Evolutionary conservation across 176 grass and related monocot species (phyloP).

Genomic region (Aegilops longissima): DNA sequence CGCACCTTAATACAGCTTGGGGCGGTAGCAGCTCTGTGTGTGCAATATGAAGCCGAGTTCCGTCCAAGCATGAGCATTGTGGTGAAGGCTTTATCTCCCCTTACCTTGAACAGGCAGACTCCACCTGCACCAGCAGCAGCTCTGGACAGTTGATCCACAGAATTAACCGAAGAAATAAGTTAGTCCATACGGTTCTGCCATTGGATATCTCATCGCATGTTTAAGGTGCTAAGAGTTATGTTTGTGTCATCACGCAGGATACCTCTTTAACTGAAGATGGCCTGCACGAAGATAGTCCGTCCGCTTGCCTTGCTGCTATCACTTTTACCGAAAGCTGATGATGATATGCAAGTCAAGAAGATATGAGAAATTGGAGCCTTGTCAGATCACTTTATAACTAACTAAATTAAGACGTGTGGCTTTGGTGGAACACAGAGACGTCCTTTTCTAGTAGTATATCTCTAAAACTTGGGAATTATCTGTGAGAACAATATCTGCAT

Average conservation of each 20-base stretch:
- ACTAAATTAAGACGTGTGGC: neutral
- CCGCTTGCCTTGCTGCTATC: neutral
- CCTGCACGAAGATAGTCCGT: neutral
- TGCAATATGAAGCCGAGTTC: slow-evolving; percentile 94
- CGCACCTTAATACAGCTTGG: slow-evolving; percentile 49
- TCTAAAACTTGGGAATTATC: neutral
- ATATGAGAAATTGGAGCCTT: neutral
- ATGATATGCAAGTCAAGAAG: slow-evolving; percentile 6
- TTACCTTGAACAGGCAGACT: slow-evolving; percentile 50
- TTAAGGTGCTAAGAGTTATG: too few species aligned
- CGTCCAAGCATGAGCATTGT: slow-evolving; percentile 89
- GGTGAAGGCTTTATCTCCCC: slow-evolving; percentile 81
- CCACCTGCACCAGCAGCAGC: slow-evolving; percentile 19
- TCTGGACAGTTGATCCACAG: slow-evolving; percentile 34
- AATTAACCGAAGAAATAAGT: slow-evolving; percentile 34
- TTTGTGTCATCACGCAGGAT: neutral
- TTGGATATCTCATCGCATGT: too few species aligned
- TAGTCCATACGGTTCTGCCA: neutral
- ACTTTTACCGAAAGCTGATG: neutral
- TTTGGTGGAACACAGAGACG: neutral
- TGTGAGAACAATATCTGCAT: neutral
- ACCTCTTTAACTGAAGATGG: neutral
- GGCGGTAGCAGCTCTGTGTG: slow-evolving; percentile 82
- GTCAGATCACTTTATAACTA: neutral
- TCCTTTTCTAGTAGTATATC: neutral